Base-by-base conservation (phyloP, 1,284 basidiomycete genomes). In the Tranzscheliella williamsii region DNA sequence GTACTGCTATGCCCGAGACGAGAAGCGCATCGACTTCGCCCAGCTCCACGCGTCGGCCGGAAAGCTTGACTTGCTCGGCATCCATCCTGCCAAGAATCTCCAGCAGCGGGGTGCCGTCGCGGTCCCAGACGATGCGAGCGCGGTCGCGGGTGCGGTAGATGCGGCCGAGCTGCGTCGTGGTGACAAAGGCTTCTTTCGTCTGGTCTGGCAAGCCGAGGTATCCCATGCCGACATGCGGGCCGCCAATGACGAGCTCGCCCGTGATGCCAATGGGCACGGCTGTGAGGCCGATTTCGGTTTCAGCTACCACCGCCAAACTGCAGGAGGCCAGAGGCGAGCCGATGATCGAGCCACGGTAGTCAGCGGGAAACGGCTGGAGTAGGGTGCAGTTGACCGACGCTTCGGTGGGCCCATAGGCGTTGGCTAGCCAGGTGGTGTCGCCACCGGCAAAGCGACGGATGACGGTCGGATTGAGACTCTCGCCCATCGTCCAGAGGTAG, bases 321-420 rank as follows among this genome's bases (percentile, higher is more conserved):
- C 45, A 48, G 12, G 52, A 40, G 5, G 45, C 31, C 17, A 55
- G 32, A 12, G 52, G 38, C 2, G 11, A 12, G n/a, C 52, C 52
- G 17, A 55, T 40, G 41, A 55, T 44, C 5, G 52, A 42, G 13
- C 52, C 52, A 5, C 52, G 39, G 18, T 35, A 49, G 27, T 40
- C 32, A n/a, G 37, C 39, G 3, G 38, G 37, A 17, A 55, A 49
- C 1, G 47, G 38, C 26, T 49, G 37, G 32, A 55, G 26, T 6
- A 55, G 52, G 18, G 52, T 55, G 37, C 45, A 48, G 24, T 55
- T 55, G 37, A 55, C 47, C 21, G 45, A 42, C 6, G 52, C 52
- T 24, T 55, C 52, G 5, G 52, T 55, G 4, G 52, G 52, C 4
- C 50, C 50, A 24, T 55, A 55, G 4, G 52, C 52, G 24, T 55